These are phyloP conservation scores for Zymoseptoria brevis DNA, from an alignment of 2,329 filamentous ascomycete species.

Conservation along the genomic window DNA sequence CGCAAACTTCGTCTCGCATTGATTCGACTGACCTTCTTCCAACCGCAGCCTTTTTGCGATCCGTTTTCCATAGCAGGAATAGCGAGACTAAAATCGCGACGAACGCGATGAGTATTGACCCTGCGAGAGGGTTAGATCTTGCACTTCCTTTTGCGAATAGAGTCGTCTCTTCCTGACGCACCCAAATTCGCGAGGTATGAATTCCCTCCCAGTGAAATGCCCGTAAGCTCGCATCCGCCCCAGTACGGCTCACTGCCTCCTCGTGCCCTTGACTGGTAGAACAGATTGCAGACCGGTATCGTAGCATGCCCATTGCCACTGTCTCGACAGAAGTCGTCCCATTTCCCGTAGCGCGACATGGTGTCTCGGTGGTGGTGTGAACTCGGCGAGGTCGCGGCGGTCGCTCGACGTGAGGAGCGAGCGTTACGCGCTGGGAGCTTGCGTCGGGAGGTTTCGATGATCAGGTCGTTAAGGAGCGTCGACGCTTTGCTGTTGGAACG, in stretches of 20 bases:
- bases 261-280: conserved; percentile 52
- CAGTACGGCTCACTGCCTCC: conserved; percentile 42
- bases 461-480: background rate
- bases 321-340: conserved; percentile 43
- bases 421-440: background rate
- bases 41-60: conserved; percentile 87
- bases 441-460: background rate
- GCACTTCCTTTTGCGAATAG: background rate
- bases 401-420: background rate
- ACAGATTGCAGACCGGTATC: conserved; percentile 51
- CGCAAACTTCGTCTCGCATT: background rate
- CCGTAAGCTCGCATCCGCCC: conserved; percentile 63
- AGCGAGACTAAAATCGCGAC: conserved; percentile 62
- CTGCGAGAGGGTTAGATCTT: conserved; percentile 39
- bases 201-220: conserved; percentile 61
- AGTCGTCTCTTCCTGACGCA: conserved; percentile 35
- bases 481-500: background rate
- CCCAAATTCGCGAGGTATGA: conserved; percentile 74
- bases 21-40: conserved; percentile 65
- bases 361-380: background rate
- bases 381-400: background rate
- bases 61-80: conserved; percentile 69
- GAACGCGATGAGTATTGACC: conserved; percentile 78
- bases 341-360: conserved; percentile 29
- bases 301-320: conserved; percentile 34